Evolutionary conservation across 176 grass and related monocot genomes (phyloP), one percentile per base, ranked within the genome.

Genomic region (Calamus simplicifolius): DNA sequence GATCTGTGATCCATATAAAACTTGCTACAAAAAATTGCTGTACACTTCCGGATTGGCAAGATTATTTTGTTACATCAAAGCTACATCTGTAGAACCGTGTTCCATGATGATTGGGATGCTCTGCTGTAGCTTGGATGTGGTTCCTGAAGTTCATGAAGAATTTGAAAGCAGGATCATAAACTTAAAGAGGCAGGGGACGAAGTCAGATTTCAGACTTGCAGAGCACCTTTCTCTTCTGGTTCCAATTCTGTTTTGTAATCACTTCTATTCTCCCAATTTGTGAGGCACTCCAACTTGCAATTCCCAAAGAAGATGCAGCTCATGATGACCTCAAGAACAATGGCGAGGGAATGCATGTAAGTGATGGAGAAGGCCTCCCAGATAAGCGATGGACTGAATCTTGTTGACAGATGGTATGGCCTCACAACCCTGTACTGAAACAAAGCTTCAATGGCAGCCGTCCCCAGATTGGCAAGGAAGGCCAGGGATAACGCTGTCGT

Each of bases 281-380:
- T 28, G 38, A 2, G 28, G 3, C 30, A 26, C 26, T 62, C 49
- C 12, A 35, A 64, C 48, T 30, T 72, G 62, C 84, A 92, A 35
- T 62, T 85, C 63, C 49, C 5, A 77, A 78, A 98, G 43, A 82
- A 98, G 43, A 89, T 71, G 67, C 81, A 92, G 62, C 63, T 85
- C 15, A 89, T 73, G 66, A 98, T 76, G 48, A 88, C 85, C 81
- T 98, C 93, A n/a, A 98, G 61, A 21, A 92, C 88, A 10, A 88
- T 65, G 50, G 86, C 75, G 38, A 98, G 28, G 3, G 84, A 73
- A 61, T 98, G 79, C 62, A 98, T 77, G 60, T 92, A 98, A 0
- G 79, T 80, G 57, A 98, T 80, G 0, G 84, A 88, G 77, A 88
- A 82, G 12, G 84, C 84, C 79, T 98, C 93, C 54, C 84, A 86